Evolutionary conservation across 352 stramenopile genomes (phyloP), one percentile per base, ranked within the genome.

Genomic region (Globisporangium radiosum): DNA sequence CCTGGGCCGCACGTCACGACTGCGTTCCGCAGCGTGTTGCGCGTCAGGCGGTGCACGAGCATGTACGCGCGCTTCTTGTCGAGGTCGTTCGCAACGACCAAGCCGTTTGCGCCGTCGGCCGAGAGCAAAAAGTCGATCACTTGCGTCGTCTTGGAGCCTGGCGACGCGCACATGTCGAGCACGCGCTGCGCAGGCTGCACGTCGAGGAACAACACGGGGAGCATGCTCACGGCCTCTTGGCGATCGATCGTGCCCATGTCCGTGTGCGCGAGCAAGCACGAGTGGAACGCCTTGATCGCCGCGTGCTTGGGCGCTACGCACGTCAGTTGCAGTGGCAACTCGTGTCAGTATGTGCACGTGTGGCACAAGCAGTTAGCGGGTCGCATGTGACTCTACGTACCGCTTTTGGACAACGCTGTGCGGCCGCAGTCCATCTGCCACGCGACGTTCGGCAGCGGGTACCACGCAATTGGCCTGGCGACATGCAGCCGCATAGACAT

Each of bases 121-220:
- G 60, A 25, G 14, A 84, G 59, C 42, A 94, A 61, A 45, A 93
- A 87, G 56, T 98, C 97, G 15, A 99, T 77, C 54, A 99, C 80
- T 71, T 99, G 97, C 47, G 90, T 97, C 25, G 98, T 99, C 72
- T 99, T 99, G 49, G 90, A 98, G 14, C 98, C 98, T 0, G 98
- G 98, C n/a, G 97, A 98, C 13, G 98, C 97, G 62, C 84, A 93
- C 82, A 95, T 92, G 60, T 95, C 83, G 36, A 94, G 70, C 49
- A 92, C 82, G 40, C 59, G 67, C 60, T 98, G 83, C 57, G 89
- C 68, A 3, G 79, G 83, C 50, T 97, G 65, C 6, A 97, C 91
- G 63, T 97, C 75, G 33, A 99, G 81, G 62, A 99, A 97, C 25
- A 99, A 73, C 38, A 98, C 97, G 0, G 97, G 97, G 15, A 99